phyloP scores from a whole-genome alignment of 176 grass and related monocot genomes.

The Dendrocalamus sinicus region DNA sequence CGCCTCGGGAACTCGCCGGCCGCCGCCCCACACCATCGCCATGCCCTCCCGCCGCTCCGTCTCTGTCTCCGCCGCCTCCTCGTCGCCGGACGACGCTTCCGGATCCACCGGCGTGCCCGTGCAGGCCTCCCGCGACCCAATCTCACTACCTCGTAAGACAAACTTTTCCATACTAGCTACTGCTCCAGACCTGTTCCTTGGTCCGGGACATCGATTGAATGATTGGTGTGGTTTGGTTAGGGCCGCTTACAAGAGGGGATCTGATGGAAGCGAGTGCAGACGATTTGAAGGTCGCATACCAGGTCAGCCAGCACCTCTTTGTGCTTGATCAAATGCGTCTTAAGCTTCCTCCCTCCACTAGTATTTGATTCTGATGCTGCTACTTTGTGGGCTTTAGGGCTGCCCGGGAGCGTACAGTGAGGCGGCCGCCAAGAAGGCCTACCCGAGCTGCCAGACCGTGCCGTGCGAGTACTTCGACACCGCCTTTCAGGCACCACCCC shows the following conservation, averaged over 20 bases:
- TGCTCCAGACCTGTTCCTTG: no score
- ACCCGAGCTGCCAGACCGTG: constrained; percentile 79
- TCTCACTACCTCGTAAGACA: constrained; percentile 42
- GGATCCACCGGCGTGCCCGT: neutral
- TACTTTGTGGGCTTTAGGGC: constrained; percentile 61
- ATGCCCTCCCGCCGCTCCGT: neutral
- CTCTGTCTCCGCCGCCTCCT: neutral
- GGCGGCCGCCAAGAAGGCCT: constrained; percentile 80
- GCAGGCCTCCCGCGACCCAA: constrained; percentile 29
- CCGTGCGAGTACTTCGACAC: constrained; percentile 88
- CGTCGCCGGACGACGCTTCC: neutral
- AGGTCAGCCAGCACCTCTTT: constrained; percentile 15
- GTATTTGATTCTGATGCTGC: neutral
- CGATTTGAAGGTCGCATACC: constrained; percentile 68
- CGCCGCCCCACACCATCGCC: neutral
- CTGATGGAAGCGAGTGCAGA: constrained; percentile 47
- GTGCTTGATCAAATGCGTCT: neutral
- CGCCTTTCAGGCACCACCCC: constrained; percentile 60
- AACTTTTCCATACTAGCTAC: no score
- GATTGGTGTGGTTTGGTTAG: neutral
- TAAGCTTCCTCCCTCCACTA: neutral
- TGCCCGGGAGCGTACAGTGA: constrained; percentile 81
- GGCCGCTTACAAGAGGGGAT: constrained; percentile 60
- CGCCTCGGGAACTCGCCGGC: neutral
- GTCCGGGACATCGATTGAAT: neutral